Conservation (phyloP, 225 moss, liverwort and hornwort species). For the Neckera pumila region DNA sequence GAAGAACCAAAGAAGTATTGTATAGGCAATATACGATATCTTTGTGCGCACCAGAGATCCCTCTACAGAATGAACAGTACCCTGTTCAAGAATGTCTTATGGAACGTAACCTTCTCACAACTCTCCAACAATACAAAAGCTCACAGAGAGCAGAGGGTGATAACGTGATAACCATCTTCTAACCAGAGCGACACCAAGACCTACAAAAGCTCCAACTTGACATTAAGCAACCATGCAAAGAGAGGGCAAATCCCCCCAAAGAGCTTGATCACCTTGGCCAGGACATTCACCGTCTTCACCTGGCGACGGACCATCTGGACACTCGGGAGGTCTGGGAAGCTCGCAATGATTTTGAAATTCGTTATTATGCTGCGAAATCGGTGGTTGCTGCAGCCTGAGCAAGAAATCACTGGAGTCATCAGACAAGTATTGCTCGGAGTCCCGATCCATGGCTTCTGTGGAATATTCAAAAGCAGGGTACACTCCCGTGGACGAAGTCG, state of each 20-base stretch:
- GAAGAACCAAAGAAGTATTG: background rate
- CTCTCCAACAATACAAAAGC: background rate
- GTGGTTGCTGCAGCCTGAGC: background rate
- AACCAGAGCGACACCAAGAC: background rate
- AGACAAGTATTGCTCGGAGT: conserved; percentile 26
- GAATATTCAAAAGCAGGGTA: conserved; percentile 38
- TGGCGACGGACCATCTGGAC: background rate
- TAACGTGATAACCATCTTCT: background rate
- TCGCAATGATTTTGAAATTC: background rate
- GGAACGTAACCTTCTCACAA: background rate
- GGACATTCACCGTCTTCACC: conserved; percentile 3
- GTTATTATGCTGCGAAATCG: background rate
- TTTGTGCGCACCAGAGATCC: background rate
- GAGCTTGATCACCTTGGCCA: conserved; percentile 6
- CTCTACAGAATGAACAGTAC: background rate
- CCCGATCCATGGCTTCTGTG: conserved; percentile 35
- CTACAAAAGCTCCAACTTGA: background rate
- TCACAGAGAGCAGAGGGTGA: background rate
- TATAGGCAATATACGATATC: background rate
- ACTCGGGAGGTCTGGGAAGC: background rate
- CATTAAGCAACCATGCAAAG: conserved; percentile 10
- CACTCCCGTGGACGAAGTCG: conserved; percentile 1
- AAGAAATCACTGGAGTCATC: conserved; percentile 28
- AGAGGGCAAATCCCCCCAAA: conserved; percentile 21
- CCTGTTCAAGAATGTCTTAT: background rate